Evolutionary conservation across 306 rosid species (phyloP), one percentile per base, ranked within the genome.

Genomic region (Albizia julibrissin): DNA sequence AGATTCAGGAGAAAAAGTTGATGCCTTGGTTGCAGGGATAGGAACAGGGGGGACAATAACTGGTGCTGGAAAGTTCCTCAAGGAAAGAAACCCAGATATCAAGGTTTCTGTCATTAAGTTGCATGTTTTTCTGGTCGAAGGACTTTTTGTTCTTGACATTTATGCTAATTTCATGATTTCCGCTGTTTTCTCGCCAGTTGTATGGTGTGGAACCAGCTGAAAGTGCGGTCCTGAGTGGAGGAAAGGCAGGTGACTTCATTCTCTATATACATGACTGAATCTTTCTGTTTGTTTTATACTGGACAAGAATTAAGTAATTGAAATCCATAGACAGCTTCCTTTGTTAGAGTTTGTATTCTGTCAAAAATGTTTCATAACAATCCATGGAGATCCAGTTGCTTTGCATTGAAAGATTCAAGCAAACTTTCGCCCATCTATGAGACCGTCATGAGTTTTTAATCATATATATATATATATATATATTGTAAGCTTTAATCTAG

Each of bases 11-110:
- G 95, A 81, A 75, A 89, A 86, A 89, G 77, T 95, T 68, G 98
- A 91, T 77, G 88, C 79, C 26, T 83, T 95, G 54, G 94, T 92
- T 62, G 83, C 97, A 9, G 97, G 94, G 79, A 83, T 95, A 66
- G 99, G 99, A 79, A 90, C 99, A 0, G 97, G 94, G 43, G 99
- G 98, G 15, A 89, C 98, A 22, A 22, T 90, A 77, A 81, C 93
- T 3, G 99, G 93, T 82, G 78, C 71, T 33, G 99, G 99, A 85
- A 87, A 79, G 15, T 95, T 91, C 84, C 95, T 95, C 47, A 93
- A 92, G 87, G 93, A 87, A 79, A 89, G 77, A 84, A 93, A 93
- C 84, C 88, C 95, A 19, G 72, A 86, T 19, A 84, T 95, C 84
- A 93, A 93, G 99, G 98, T 95, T 29, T 76, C 4, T 29, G 13